Evolutionary conservation across 441 rosid species (phyloP), one percentile per base, ranked within the genome.

Genomic region (Raphanus hybrid): DNA sequence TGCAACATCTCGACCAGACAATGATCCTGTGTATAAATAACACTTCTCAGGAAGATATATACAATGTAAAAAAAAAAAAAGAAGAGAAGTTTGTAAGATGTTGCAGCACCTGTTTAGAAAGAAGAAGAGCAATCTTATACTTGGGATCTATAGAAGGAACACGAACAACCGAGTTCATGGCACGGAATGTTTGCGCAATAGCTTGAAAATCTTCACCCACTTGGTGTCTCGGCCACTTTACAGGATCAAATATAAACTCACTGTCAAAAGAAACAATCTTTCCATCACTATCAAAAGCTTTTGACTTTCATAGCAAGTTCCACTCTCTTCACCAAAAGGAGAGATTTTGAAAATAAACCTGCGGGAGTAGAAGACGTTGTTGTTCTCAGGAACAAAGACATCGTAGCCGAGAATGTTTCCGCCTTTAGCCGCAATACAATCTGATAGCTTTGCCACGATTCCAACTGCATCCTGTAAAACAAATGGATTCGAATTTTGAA

Each of bases 381-480:
- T 88, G 48, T 86, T 88, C 32, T 91, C 89, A 1, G 97, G 97
- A 45, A 94, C 97, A 67, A 92, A 94, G 70, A 94, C 91, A 85
- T 94, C 97, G 29, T 91, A 93, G 5, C 78, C 88, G 54, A 94
- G 97, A 82, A 95, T 95, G 85, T 93, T 95, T 64, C 97, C 98
- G 6, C 98, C 92, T 74, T 87, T 88, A 3, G 95, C 88, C 68
- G 99, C 96, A 76, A 93, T 95, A 74, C 97, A 91, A 29, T 95
- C 98, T 5, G 96, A 95, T 48, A 95, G 74, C 82, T 88, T 91
- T 0, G 98, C 97, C 9, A 95, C 96, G 34, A 95, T 95, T 10
- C 98, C 98, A 74, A 92, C 94, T 12, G 70, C 84, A 81, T 95
- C 97, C 98, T 54, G 59, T 54, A 68, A 2, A 23, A 64, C 7